Evolutionary conservation across 23 red algal genomes (phyloP).

Genomic region (Pyropia yezoensis): DNA sequence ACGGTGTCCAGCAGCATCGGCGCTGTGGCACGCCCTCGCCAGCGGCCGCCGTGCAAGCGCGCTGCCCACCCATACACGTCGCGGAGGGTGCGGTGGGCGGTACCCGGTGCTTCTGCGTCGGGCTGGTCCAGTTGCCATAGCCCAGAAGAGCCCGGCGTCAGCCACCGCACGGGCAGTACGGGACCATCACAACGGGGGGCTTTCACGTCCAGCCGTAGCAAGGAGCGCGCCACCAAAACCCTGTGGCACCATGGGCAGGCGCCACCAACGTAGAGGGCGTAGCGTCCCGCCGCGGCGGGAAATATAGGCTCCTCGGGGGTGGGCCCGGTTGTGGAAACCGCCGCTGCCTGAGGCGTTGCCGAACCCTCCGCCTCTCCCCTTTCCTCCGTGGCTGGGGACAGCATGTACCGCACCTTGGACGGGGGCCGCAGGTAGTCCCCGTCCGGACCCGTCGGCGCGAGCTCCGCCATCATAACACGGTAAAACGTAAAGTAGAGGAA

Average conservation of each 20-base stretch:
- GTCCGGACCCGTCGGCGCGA: slow-evolving; percentile 49
- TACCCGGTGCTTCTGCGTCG: neutral
- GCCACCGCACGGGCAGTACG: slow-evolving; percentile 9
- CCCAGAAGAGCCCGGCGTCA: slow-evolving; percentile 27
- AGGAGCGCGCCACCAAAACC: slow-evolving; percentile 47
- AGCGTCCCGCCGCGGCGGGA: neutral
- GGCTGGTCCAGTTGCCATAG: slow-evolving; percentile 41
- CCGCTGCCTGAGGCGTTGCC: too few species aligned
- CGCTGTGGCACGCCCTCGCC: slow-evolving; percentile 62
- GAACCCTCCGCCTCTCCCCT: too few species aligned
- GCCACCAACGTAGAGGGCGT: slow-evolving; percentile 62
- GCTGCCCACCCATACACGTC: slow-evolving; percentile 30
- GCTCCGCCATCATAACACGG: slow-evolving; percentile 60
- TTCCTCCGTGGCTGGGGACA: too few species aligned
- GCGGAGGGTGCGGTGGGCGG: neutral
- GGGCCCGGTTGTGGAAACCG: neutral
- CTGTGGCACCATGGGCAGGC: slow-evolving; percentile 94
- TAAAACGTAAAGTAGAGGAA: slow-evolving; percentile 19
- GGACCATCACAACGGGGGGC: neutral
- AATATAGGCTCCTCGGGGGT: neutral
- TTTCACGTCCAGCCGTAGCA: slow-evolving; percentile 7
- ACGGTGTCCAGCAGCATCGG: slow-evolving; percentile 51
- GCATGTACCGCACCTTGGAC: neutral
- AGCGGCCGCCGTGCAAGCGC: slow-evolving; percentile 6
- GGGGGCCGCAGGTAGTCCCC: slow-evolving; percentile 65